Percentiles rank a stretch among this genome's conserved stretches.
phyloP scores from a whole-genome alignment of 176 grass and related monocot species.

The Lolium rigidum region DNA sequence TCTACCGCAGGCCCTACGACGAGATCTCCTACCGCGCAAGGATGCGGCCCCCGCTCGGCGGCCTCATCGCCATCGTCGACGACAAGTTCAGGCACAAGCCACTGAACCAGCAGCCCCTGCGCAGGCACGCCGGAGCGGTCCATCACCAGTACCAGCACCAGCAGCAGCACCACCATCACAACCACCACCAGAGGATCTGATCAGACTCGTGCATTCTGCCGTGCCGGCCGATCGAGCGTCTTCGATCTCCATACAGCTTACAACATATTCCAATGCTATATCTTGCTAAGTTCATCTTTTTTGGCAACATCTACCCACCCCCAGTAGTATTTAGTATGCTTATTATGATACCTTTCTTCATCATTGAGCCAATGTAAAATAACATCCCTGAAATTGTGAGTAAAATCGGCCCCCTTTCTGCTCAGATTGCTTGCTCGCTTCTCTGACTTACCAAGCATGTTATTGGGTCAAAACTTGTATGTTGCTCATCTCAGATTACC shows the following conservation, averaged over 20 bases:
- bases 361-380: slow-evolving; percentile 53
- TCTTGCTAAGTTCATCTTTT: slow-evolving; percentile 58
- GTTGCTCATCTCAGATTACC: no score
- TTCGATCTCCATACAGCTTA: slow-evolving; percentile 63
- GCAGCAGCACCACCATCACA: slow-evolving; percentile 6
- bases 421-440: not conserved
- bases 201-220: no score
- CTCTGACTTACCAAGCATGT: no score
- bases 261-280: slow-evolving; percentile 54
- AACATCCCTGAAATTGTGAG: slow-evolving; percentile 60
- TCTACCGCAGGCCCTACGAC: slow-evolving; percentile 92
- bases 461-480: no score
- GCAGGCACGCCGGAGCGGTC: slow-evolving; percentile 42
- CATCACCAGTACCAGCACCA: slow-evolving; percentile 31
- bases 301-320: slow-evolving; percentile 30
- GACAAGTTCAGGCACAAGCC: slow-evolving; percentile 60
- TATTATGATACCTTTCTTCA: slow-evolving; percentile 38
- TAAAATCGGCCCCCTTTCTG: slow-evolving; percentile 56
- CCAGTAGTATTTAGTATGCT: slow-evolving; percentile 34
- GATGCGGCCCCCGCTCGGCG: slow-evolving; percentile 92
- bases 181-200: slow-evolving; percentile 60
- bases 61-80: slow-evolving; percentile 86
- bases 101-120: slow-evolving; percentile 40
- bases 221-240: slow-evolving; percentile 41
- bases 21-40: slow-evolving; percentile 93